A percentile compares a stretch with the other conserved stretches of the same genome.
Evolutionary conservation across 2,329 filamentous ascomycete genomes (phyloP).

Genomic region (Pseudogymnoascus sp.): DNA sequence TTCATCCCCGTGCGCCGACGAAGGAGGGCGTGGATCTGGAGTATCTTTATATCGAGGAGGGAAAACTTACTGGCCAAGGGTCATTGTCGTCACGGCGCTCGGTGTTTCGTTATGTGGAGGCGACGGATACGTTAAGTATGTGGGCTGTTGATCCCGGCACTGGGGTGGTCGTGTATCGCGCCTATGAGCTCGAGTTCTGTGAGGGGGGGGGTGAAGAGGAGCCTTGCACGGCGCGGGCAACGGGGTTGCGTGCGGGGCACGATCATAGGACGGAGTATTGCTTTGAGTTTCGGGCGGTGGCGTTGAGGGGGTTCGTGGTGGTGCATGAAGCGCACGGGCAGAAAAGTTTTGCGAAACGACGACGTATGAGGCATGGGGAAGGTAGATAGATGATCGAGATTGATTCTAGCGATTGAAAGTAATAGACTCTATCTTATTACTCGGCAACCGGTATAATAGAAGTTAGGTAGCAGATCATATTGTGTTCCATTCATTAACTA

Average conservation of each 20-base stretch:
- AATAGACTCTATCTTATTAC: too few relatives aligned
- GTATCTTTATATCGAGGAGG: constrained; percentile 63
- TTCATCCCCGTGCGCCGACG: constrained; percentile 55
- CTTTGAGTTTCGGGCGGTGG: constrained; percentile 53
- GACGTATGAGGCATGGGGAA: background rate
- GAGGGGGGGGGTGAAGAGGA: constrained; percentile 25
- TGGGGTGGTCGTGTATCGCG: constrained; percentile 55
- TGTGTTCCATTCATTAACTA: too few relatives aligned
- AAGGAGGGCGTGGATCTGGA: constrained; percentile 36
- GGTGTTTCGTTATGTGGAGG: constrained; percentile 61
- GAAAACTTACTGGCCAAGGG: constrained; percentile 39
- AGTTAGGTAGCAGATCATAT: too few relatives aligned
- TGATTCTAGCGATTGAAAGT: too few relatives aligned
- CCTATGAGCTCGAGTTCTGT: constrained; percentile 64
- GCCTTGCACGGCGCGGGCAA: constrained; percentile 39
- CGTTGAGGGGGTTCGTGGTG: constrained; percentile 49
- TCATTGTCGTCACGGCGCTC: constrained; percentile 38
- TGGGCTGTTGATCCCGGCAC: constrained; percentile 67
- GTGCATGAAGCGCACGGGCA: constrained; percentile 59
- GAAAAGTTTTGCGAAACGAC: constrained; percentile 43
- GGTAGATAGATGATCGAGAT: background rate
- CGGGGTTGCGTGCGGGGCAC: constrained; percentile 63
- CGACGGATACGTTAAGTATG: constrained; percentile 52
- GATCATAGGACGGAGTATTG: constrained; percentile 63
- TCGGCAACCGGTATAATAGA: too few relatives aligned